Base-by-base conservation (phyloP, 345 rosid species). In the Eucalyptus grandis region DNA sequence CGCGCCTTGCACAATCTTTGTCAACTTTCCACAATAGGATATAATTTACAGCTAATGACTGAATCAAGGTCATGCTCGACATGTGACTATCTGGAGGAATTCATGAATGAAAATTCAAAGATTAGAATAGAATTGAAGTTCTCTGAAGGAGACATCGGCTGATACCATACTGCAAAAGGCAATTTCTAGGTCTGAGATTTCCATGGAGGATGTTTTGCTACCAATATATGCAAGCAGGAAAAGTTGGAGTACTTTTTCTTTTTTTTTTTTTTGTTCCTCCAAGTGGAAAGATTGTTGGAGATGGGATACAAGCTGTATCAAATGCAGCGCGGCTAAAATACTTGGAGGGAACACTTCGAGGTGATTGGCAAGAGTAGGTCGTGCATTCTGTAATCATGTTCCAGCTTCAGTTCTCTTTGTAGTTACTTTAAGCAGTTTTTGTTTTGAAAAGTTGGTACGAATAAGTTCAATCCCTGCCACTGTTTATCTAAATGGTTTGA, bases 301-400 rank as follows among this genome's bases (percentile, higher is more conserved):
- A 98, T 87, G 99, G 98, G 83, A 92, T 95, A 82, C 77, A 90
- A 88, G 90, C 90, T 67, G 93, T 95, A 31, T 90, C 93, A 86
- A 93, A 95, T 89, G 98, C 94, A n/a, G 97, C 94, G 80, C 94
- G 95, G 92, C 91, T 96, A 94, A 94, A 97, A 92, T 96, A 96
- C 89, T 92, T 93, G 92, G 97, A 97, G 93, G 98, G 98, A 90
- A 96, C 99, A 88, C 90, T 92, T 87, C 95, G 95, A 72, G 97
- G 91, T 90, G 95, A 96, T 87, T 96, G 97, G 62, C 62, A 56
- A 56, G 30, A 56, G 62, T 22, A 4, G 62, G 27, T 94, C 90
- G 44, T 56, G 43, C 85, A 65, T 54, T 82, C 30, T 86, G 67
- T 65, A 58, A 58, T 5, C 2, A 58, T 58, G 65, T 58, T 58